Base-by-base conservation (phyloP, 2,329 filamentous ascomycete species). In the Alternaria alternata region DNA sequence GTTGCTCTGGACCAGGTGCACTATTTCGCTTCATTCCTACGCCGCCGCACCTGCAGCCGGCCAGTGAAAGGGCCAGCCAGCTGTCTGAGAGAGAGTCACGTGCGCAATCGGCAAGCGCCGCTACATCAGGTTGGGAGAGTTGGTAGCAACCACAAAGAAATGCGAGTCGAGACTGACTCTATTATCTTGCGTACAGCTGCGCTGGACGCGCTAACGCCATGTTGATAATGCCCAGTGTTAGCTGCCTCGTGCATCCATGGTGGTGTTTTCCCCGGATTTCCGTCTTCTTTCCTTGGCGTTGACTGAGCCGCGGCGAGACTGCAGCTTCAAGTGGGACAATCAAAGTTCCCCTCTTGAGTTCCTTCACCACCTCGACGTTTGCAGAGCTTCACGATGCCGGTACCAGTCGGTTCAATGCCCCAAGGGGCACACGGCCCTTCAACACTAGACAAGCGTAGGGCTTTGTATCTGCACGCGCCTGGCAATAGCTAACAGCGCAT, bases 381-480 rank as follows among this genome's bases (percentile, higher is more conserved):
- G 49, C 20, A 56, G 39, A 24, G 43, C 43, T 51, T 56, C 71
- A 80, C 60, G 56, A 88, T 88, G 86, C 86, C 86, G 60, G 82
- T 88, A 72, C 86, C 85, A 71, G 83, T 83, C 65, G 83, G 86
- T 62, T 70, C 75, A 26, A 75, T 78, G 70, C 73, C 75, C 20
- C 70, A 72, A 48, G 75, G 75, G 49, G 67, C 65, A 12, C 74
- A 72, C 67, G 89, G 87, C 65, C 89, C 88, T 59, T 90, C 89
- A 48, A 89, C 87, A 59, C 84, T 90, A 67, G 89, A 92, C 78
- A 92, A 92, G 80, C 84, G 89, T 91, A 84, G 62, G 85, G 73
- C 55, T 47, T 44, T 39, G 51, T 46, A 38, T 24, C 60, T 74
- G 55, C 57, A 54, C 57, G 67, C 77, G 43, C 42, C 46, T 44